These are phyloP conservation scores for Prunus persica DNA, from an alignment of 306 rosid genomes.

Conservation along the genomic window Prunus_persica_NCBIv2 NC_034010.1:676001-676500, in stretches of 20 bases:
- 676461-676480: background rate
- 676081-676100: slow-evolving; percentile 66
- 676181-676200: background rate
- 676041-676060: slow-evolving; percentile 66
- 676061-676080: slow-evolving; percentile 51
- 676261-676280: background rate
- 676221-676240: background rate
- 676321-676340: background rate
- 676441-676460: background rate
- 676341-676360: background rate
- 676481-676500: background rate
- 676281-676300: background rate
- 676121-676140: background rate
- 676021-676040: slow-evolving; percentile 54
- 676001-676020: slow-evolving; percentile 39
- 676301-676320: background rate
- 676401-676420: background rate
- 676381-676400: background rate
- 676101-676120: slow-evolving; percentile 40
- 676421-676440: background rate
- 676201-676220: background rate
- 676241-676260: background rate
- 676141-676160: background rate
- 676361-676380: background rate
- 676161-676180: background rate